These are phyloP conservation scores for Saccharomyces hybrid DNA, from an alignment of 1,139 yeast species.

Conservation along the genomic window DNA sequence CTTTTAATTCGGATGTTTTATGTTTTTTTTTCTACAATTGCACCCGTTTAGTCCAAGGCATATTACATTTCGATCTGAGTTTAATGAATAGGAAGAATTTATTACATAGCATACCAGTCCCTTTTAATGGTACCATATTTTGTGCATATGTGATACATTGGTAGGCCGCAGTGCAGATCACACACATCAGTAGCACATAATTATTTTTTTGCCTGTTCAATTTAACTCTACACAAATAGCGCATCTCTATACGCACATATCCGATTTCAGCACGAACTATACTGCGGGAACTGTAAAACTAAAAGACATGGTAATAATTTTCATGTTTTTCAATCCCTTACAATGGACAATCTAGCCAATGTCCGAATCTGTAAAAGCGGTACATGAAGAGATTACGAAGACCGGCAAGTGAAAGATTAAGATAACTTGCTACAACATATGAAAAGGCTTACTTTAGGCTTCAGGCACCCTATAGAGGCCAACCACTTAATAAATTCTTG, in stretches of 20 bases:
- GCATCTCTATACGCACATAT: not conserved
- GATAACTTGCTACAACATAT: no score
- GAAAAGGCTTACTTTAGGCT: not conserved
- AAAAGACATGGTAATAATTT: not conserved
- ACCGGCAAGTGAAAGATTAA: not conserved
- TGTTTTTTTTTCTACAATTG: not conserved
- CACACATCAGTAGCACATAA: not conserved
- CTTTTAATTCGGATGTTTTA: not conserved
- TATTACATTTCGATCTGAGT: not conserved
- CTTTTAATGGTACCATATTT: not conserved
- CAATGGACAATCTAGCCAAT: no score
- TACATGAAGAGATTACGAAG: not conserved
- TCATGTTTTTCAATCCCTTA: no score
- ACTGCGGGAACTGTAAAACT: not conserved
- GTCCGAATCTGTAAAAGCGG: no score
- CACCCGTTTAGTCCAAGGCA: not conserved
- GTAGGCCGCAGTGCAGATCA: not conserved
- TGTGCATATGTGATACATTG: not conserved
- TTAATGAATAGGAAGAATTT: not conserved
- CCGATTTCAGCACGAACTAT: not conserved
- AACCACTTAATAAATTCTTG: not conserved
- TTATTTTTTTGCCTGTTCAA: not conserved
- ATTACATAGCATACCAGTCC: not conserved
- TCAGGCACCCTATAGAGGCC: not conserved
- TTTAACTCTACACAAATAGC: not conserved